Percentiles rank a stretch among this genome's conserved stretches.
These are phyloP conservation scores for Phialophora macrospora DNA, from an alignment of 2,329 filamentous ascomycete species.

Conservation along the genomic window DNA sequence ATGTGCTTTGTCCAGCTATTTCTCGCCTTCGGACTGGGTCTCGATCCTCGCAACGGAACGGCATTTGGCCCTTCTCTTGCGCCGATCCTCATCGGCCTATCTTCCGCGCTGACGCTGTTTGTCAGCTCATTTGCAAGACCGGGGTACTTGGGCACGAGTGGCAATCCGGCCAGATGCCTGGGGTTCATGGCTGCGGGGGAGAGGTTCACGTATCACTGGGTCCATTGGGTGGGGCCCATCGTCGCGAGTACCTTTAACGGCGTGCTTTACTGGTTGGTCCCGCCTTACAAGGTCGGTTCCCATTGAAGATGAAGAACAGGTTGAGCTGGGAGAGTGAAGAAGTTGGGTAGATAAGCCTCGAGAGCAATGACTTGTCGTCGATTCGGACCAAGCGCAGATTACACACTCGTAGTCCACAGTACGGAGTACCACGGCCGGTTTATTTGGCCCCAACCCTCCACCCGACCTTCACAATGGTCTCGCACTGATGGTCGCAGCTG, in stretches of 20 bases:
- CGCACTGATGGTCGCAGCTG: slow-evolving; percentile 42
- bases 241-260: background rate
- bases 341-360: background rate
- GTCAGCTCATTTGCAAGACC: background rate
- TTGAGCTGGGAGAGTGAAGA: background rate
- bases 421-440: background rate
- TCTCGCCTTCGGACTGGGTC: slow-evolving; percentile 58
- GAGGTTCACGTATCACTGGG: slow-evolving; percentile 13
- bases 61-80: slow-evolving; percentile 55
- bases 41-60: slow-evolving; percentile 58
- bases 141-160: slow-evolving; percentile 14
- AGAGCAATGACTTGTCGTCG: background rate
- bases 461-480: slow-evolving; percentile 50
- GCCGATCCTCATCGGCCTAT: slow-evolving; percentile 18
- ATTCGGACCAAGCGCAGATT: background rate
- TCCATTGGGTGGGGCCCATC: slow-evolving; percentile 7
- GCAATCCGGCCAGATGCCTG: slow-evolving; percentile 7
- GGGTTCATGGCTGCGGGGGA: slow-evolving; percentile 8
- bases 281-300: background rate
- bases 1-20: slow-evolving; percentile 53
- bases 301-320: background rate
- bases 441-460: slow-evolving; percentile 40
- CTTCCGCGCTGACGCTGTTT: slow-evolving; percentile 3
- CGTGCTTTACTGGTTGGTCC: slow-evolving; percentile 6
- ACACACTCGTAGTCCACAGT: background rate